Conservation (phyloP, 495 filamentous ascomycete species). For the Lophium mytilinum region DNA sequence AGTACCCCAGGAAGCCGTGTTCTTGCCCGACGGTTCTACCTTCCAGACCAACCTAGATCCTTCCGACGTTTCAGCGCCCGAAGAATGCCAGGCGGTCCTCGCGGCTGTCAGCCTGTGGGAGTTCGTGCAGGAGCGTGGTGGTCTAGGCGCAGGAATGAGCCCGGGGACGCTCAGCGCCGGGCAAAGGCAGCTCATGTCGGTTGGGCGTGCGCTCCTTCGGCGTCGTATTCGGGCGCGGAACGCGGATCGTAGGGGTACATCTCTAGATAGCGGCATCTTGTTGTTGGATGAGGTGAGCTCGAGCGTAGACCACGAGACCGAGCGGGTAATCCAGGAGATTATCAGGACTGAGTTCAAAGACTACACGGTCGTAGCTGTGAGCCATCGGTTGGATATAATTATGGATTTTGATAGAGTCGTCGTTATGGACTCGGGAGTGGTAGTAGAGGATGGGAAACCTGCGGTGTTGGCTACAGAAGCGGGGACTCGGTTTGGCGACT, state of each 20-base stretch:
- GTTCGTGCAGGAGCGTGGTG: slow-evolving; percentile 2
- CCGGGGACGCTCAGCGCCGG: slow-evolving; percentile 4
- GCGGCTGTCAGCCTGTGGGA: slow-evolving; percentile 5
- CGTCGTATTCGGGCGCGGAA: slow-evolving; percentile 3
- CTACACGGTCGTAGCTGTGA: slow-evolving; percentile 43
- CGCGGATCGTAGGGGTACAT: neutral
- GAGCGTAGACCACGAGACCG: slow-evolving; percentile 41
- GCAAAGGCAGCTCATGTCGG: slow-evolving; percentile 4
- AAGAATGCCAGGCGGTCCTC: slow-evolving; percentile 22
- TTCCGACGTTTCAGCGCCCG: neutral
- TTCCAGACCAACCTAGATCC: slow-evolving; percentile 17
- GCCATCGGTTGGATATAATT: slow-evolving; percentile 41
- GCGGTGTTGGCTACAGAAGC: slow-evolving; percentile 16
- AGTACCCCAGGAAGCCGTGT: slow-evolving; percentile 38
- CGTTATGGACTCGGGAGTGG: slow-evolving; percentile 35
- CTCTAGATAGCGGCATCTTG: neutral
- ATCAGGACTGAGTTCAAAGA: slow-evolving; percentile 37
- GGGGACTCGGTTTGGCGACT: slow-evolving; percentile 34
- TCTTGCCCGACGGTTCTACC: slow-evolving; percentile 28
- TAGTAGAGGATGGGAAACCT: slow-evolving; percentile 39
- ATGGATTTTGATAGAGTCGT: slow-evolving; percentile 42
- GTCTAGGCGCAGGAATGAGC: slow-evolving; percentile 3
- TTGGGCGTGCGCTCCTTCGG: slow-evolving; percentile 5
- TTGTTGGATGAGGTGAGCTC: slow-evolving; percentile 6
- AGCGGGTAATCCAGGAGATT: slow-evolving; percentile 38